Evolutionary conservation across 2,329 filamentous ascomycete genomes (phyloP), one percentile per base, ranked within the genome.

Genomic region (Fonsecaea monophora): DNA sequence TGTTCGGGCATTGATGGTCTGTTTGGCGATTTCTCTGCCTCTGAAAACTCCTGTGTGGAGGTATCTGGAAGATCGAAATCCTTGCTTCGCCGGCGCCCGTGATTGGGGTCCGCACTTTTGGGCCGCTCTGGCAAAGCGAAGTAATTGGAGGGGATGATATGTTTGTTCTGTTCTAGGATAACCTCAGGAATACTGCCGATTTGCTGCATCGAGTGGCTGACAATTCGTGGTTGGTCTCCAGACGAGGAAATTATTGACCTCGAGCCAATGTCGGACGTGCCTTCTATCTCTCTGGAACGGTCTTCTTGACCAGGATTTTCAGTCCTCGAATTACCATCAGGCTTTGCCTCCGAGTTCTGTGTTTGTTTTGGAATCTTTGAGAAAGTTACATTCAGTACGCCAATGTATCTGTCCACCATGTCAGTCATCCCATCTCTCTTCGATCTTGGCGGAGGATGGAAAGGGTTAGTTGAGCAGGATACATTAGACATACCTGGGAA

Each of bases 371-470:
- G 84, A 65, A 89, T 89, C 77, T 96, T 97, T 59, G 93, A 92
- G 77, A 96, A 97, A 0, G 93, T 97, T 21, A 97, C 94, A 77
- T 97, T 98, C 59, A 99, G 82, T 50, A 99, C 95, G 69, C 95
- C 95, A 74, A 99, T 98, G 74, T 99, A 98, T 50, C 57, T 54
- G 34, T 15, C 9, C 18, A 15, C 12, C 18, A 15, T 5, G 56
- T 65, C 35, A 65, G 56, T 45, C 13, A 55, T 45, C 13, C 18
- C 35, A 8, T n/a, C 13, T 15, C 12, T 32, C 32, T 40, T 42
- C 30, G n/a, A 18, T 30, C 15, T 54, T 38, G 15, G 42, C 6
- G 13, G 13, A n/a, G 3, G 37, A 38, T 6, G 30, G 4, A 18
- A 40, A n/a, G 21, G 25, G 45, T 30, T 2, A n/a, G 9, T 45